These are phyloP conservation scores for Xylaria nigripes DNA, from an alignment of 495 filamentous ascomycete species.

Conservation along the genomic window DNA sequence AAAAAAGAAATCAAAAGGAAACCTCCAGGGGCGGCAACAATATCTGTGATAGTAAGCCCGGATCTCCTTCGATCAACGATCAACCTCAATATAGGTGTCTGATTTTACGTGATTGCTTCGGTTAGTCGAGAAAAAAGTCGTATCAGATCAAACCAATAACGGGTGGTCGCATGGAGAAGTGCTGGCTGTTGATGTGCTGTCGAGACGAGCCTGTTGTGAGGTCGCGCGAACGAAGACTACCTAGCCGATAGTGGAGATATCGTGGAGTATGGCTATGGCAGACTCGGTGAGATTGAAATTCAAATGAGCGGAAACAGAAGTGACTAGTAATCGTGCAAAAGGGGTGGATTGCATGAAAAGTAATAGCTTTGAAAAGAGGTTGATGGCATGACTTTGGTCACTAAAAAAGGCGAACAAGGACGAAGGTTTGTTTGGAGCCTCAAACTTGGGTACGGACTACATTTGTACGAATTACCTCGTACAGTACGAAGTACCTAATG, in stretches of 20 bases:
- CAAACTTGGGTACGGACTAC: not conserved
- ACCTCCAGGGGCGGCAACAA: not conserved
- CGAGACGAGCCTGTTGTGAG: not conserved
- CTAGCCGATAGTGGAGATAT: not conserved
- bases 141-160: slow-evolving; percentile 1
- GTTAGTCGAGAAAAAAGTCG: not conserved
- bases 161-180: slow-evolving; percentile 1
- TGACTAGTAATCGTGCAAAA: not conserved
- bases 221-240: not conserved
- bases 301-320: not conserved
- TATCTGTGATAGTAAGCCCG: not conserved
- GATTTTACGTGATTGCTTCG: not conserved
- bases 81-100: not conserved
- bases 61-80: not conserved
- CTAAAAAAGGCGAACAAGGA: not conserved
- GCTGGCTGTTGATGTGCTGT: not conserved
- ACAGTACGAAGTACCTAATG: not conserved
- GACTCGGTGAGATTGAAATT: not conserved
- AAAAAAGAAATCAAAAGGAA: not conserved
- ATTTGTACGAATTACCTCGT: not conserved
- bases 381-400: slow-evolving; percentile 3
- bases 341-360: not conserved
- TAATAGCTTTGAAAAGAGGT: not conserved
- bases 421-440: slow-evolving; percentile 3
- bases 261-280: not conserved